phyloP scores from a whole-genome alignment of 2,329 filamentous ascomycete genomes.

The Sporothrix phasma region DNA sequence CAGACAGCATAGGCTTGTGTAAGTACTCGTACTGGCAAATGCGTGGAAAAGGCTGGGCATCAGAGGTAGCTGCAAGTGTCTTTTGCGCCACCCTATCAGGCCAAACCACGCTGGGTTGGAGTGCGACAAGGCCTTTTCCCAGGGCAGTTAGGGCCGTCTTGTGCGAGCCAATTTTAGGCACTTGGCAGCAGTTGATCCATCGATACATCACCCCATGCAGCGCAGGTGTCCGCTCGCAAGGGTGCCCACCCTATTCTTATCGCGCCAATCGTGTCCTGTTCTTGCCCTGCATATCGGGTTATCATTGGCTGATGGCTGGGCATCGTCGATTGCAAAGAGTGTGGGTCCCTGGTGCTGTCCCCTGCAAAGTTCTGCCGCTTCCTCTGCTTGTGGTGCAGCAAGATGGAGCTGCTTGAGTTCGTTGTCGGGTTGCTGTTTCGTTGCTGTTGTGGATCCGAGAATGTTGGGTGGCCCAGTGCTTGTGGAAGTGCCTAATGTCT shows the following conservation, averaged over 20 bases:
- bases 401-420: neutral
- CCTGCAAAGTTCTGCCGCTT: neutral
- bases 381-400: neutral
- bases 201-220: neutral
- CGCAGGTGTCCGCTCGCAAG: neutral
- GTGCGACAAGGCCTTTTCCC: neutral
- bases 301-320: neutral
- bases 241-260: conserved; percentile 2
- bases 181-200: neutral
- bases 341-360: neutral
- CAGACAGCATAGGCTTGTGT: neutral
- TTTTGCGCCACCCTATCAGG: neutral
- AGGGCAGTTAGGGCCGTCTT: neutral
- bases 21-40: neutral
- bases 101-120: neutral
- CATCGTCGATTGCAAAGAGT: neutral
- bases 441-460: neutral
- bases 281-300: neutral
- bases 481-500: neutral
- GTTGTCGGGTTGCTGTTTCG: neutral
- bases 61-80: neutral
- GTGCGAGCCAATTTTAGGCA: neutral
- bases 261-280: conserved; percentile 5
- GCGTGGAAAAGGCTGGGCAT: neutral
- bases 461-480: neutral